Conservation (phyloP, 1,284 basidiomycete genomes). For the Trichosporon asahii region DNA sequence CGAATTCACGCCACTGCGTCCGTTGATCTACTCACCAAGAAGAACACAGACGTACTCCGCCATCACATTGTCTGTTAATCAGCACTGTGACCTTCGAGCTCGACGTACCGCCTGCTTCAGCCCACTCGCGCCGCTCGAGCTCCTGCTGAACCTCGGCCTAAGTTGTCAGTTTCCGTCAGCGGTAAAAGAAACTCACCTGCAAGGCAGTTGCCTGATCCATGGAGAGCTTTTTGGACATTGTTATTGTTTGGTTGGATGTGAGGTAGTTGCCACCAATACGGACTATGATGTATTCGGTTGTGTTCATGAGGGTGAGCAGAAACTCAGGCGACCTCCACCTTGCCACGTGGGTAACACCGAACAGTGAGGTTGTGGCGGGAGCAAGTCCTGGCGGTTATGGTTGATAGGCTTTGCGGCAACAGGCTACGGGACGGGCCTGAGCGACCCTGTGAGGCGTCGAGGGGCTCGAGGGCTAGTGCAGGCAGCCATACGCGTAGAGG, state of each 20-base stretch:
- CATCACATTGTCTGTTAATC: conserved; percentile 43
- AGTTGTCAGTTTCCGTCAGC: neutral
- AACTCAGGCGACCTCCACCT: conserved; percentile 5
- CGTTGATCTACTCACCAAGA: conserved; percentile 34
- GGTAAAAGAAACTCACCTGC: conserved; percentile 3
- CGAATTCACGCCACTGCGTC: neutral
- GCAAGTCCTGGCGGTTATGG: neutral
- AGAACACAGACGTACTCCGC: conserved; percentile 49
- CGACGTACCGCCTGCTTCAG: conserved; percentile 41
- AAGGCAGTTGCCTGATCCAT: conserved; percentile 12
- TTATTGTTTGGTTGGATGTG: neutral
- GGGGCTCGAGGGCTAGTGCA: too few relatives aligned
- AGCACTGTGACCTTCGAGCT: neutral
- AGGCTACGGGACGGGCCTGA: neutral
- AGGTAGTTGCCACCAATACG: neutral
- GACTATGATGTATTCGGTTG: neutral
- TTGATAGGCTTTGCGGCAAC: neutral
- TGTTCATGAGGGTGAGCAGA: neutral
- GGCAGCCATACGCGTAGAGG: neutral
- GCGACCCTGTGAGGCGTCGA: neutral
- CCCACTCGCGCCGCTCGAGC: conserved; percentile 48
- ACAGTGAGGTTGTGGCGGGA: neutral
- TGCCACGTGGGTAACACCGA: conserved; percentile 6
- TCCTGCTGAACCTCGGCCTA: conserved; percentile 43
- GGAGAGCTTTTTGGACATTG: conserved; percentile 15